These are phyloP conservation scores for Cryptosporidium ubiquitum DNA, from an alignment of 169 alveolate genomes.

Conservation along the genomic window DNA sequence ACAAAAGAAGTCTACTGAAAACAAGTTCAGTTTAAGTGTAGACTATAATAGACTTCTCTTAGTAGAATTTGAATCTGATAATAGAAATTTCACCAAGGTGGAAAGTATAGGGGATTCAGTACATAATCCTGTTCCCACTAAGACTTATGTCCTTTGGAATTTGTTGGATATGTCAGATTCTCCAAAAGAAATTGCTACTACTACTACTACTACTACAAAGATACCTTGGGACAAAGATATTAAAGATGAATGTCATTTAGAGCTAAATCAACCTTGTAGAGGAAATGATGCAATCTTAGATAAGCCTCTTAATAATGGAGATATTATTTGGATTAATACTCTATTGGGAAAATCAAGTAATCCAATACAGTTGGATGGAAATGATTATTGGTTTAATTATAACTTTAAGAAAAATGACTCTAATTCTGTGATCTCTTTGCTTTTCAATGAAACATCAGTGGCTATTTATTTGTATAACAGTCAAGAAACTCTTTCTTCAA, in stretches of 20 bases:
- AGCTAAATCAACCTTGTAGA: constrained; percentile 17
- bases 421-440: constrained; percentile 5
- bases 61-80: neutral
- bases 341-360: neutral
- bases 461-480: neutral
- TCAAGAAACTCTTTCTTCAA: neutral
- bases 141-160: neutral
- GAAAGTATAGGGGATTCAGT: neutral
- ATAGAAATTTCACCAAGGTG: neutral
- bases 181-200: constrained; percentile 25
- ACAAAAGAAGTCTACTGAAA: neutral
- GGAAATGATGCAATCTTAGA: neutral
- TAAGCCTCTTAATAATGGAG: neutral
- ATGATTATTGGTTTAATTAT: constrained; percentile 22
- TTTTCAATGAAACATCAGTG: constrained; percentile 34
- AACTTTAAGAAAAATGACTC: constrained; percentile 26
- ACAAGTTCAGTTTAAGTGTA: neutral
- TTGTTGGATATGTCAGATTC: neutral
- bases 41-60: neutral
- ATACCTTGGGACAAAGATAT: constrained; percentile 33
- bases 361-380: neutral
- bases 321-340: constrained; percentile 12
- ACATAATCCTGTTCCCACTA: neutral
- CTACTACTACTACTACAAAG: constrained; percentile 48
- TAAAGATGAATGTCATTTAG: constrained; percentile 35